Conservation (phyloP, 2,329 filamentous ascomycete genomes). For the Dothistroma septosporum region DNA sequence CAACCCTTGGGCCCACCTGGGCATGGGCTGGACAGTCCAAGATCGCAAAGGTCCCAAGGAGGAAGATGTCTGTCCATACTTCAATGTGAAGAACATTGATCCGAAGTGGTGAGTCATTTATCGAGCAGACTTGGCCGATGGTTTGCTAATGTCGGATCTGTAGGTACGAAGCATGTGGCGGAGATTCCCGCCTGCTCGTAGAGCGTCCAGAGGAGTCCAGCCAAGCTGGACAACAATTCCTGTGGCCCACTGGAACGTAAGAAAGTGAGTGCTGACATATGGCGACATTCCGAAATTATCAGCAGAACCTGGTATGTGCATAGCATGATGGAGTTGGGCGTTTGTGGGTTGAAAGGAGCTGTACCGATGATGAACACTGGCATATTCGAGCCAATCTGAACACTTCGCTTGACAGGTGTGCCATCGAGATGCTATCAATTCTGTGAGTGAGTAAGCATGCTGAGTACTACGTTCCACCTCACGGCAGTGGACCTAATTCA, state of each 20-base stretch:
- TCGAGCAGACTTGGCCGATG: background rate
- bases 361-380: background rate
- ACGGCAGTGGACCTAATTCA: background rate
- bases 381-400: background rate
- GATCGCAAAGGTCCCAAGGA: constrained; percentile 21
- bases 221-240: background rate
- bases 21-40: constrained; percentile 38
- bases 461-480: background rate
- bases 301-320: background rate
- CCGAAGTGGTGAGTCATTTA: constrained; percentile 33
- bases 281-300: background rate
- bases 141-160: background rate
- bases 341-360: background rate
- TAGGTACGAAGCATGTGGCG: constrained; percentile 1
- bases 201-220: background rate
- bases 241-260: background rate
- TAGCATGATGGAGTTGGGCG: background rate
- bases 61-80: constrained; percentile 37
- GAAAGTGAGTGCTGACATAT: background rate
- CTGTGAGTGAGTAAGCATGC: background rate
- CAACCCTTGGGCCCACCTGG: constrained; percentile 41
- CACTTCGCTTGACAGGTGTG: background rate
- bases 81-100: constrained; percentile 39
- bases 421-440: background rate
- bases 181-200: background rate